phyloP scores from a whole-genome alignment of 1,284 basidiomycete genomes.

The Tilletia walkeri region DNA sequence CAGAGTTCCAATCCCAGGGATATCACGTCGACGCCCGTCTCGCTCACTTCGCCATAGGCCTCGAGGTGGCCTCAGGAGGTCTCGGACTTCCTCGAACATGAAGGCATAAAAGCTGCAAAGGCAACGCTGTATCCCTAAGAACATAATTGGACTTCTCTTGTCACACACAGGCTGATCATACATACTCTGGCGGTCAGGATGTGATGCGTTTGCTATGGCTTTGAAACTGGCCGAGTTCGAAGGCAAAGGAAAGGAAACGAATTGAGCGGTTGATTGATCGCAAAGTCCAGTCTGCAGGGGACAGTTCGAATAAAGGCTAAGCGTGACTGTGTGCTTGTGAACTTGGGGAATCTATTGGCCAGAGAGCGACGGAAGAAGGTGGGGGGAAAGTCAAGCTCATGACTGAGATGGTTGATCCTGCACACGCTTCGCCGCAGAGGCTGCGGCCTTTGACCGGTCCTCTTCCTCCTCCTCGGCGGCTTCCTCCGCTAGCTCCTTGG shows the following conservation, averaged over 20 bases:
- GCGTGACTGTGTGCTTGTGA: not conserved
- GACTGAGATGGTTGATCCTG: not conserved
- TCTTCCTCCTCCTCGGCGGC: conserved; percentile 12
- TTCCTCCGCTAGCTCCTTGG: conserved; percentile 30
- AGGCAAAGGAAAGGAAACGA: not conserved
- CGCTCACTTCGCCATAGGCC: conserved; percentile 47
- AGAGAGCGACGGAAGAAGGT: too few species aligned
- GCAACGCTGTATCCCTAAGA: not conserved
- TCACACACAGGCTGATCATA: not conserved
- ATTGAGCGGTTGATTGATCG: not conserved
- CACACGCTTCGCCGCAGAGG: not conserved
- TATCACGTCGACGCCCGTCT: conserved; percentile 51
- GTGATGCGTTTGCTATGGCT: not conserved
- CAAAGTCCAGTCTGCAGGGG: too few species aligned
- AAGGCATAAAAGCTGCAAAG: not conserved
- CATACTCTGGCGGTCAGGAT: not conserved
- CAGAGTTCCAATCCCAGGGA: conserved; percentile 43
- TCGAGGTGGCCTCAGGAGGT: conserved; percentile 21
- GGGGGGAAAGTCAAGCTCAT: too few species aligned
- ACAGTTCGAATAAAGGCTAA: too few species aligned
- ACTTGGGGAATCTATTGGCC: too few species aligned
- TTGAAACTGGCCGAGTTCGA: not conserved
- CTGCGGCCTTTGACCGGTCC: too few species aligned
- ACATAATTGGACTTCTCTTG: not conserved
- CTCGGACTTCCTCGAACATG: not conserved